A percentile compares a stretch with the other conserved stretches of the same genome.
Evolutionary conservation across 768 basidiomycete genomes (phyloP).

Genomic region (Trametes cingulata): DNA sequence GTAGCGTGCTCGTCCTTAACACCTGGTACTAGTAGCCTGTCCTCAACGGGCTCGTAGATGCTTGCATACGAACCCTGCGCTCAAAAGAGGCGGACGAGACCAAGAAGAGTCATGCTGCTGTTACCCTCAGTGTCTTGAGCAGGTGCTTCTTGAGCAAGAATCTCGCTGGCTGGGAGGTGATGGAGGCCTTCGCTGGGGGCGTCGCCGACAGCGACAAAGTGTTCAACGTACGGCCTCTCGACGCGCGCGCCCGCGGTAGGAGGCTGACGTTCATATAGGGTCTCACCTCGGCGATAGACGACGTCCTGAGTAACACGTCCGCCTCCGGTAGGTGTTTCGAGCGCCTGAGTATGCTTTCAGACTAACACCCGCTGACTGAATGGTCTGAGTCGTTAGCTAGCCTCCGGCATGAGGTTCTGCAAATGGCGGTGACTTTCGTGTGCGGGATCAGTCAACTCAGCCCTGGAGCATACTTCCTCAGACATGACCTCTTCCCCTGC

Average conservation of each 20-base stretch:
- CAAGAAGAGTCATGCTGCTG: constrained; percentile 46
- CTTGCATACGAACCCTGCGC: constrained; percentile 45
- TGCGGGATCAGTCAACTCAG: constrained; percentile 64
- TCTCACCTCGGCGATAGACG: constrained; percentile 49
- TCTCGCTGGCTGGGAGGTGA: constrained; percentile 68
- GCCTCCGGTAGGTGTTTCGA: constrained; percentile 48
- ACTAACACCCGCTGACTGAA: too few species aligned
- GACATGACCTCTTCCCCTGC: constrained; percentile 59
- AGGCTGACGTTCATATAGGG: constrained; percentile 36
- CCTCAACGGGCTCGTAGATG: constrained; percentile 46
- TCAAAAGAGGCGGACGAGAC: constrained; percentile 36
- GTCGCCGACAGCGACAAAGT: constrained; percentile 57
- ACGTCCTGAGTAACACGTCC: constrained; percentile 45
- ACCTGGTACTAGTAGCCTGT: constrained; percentile 53
- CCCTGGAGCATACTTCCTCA: constrained; percentile 70
- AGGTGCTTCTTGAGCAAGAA: constrained; percentile 56
- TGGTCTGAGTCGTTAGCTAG: too few species aligned
- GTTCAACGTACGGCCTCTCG: constrained; percentile 47
- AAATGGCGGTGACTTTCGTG: constrained; percentile 57
- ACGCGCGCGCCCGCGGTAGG: not conserved
- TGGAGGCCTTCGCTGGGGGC: constrained; percentile 67
- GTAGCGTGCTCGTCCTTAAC: too few species aligned
- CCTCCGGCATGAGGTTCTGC: constrained; percentile 55
- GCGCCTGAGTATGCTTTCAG: too few species aligned
- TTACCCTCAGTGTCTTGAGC: constrained; percentile 50